A percentile compares a stretch with the other conserved stretches of the same genome.
Evolutionary conservation across 2,329 filamentous ascomycete species (phyloP).

Genomic region (Tolypocladium endophyticum): DNA sequence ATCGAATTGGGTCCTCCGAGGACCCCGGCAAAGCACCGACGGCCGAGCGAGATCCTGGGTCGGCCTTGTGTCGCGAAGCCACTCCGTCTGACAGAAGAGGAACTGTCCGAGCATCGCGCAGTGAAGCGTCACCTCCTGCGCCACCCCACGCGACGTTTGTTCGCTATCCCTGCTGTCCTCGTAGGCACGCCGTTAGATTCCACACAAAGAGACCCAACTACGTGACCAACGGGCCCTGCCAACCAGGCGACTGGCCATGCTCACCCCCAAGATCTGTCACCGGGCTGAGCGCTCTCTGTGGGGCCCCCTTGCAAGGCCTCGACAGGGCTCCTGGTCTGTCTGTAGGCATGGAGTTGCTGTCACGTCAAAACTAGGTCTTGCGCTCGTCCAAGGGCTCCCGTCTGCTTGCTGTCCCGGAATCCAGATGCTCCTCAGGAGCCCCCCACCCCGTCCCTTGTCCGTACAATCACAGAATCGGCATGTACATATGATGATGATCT

Average conservation of each 20-base stretch:
- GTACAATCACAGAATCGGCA: neutral
- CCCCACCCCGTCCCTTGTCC: neutral
- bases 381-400: neutral
- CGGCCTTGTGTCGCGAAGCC: neutral
- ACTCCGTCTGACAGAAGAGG: neutral
- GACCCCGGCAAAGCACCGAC: neutral
- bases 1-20: neutral
- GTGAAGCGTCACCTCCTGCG: neutral
- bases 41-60: neutral
- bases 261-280: neutral
- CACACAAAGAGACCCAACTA: neutral
- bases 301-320: neutral
- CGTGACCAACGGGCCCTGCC: neutral
- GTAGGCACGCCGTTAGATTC: neutral
- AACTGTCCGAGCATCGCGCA: neutral
- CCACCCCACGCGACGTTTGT: neutral
- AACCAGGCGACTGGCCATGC: neutral
- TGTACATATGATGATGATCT: neutral
- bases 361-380: neutral
- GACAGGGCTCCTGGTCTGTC: neutral
- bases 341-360: neutral
- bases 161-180: neutral
- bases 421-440: neutral
- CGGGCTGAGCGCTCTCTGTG: neutral
- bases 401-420: neutral